Evolutionary conservation across 495 filamentous ascomycete species (phyloP).

Genomic region (Penicillium arizonense): DNA sequence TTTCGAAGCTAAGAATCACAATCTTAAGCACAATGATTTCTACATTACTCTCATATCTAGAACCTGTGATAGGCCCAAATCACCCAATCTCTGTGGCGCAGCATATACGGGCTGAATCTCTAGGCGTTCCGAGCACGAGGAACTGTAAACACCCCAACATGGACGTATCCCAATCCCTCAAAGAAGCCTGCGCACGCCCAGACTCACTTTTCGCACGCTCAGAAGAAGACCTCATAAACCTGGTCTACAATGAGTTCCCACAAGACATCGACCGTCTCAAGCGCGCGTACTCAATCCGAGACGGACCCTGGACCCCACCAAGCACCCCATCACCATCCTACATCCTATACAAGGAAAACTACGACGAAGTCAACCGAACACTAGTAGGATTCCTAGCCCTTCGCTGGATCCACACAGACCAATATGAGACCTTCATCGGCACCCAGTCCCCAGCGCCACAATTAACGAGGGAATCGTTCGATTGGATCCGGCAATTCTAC

Average conservation of each 20-base stretch:
- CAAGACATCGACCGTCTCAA: slow-evolving; percentile 16
- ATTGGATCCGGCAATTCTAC: slow-evolving; percentile 20
- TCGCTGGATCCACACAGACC: slow-evolving; percentile 14
- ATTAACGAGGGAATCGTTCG: slow-evolving; percentile 18
- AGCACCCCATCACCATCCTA: slow-evolving; percentile 9
- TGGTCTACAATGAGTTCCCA: slow-evolving; percentile 12
- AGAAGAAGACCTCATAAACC: slow-evolving; percentile 4
- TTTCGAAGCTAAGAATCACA: background rate
- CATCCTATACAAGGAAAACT: slow-evolving; percentile 15
- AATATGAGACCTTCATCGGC: slow-evolving; percentile 15
- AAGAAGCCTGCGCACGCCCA: slow-evolving; percentile 8
- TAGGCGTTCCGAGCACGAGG: background rate
- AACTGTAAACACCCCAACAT: background rate
- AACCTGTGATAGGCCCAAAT: background rate
- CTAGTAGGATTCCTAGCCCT: slow-evolving; percentile 17
- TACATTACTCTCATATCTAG: background rate
- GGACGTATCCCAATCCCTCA: background rate
- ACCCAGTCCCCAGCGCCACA: slow-evolving; percentile 6
- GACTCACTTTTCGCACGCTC: slow-evolving; percentile 6
- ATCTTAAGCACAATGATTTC: background rate
- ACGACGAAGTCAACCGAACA: slow-evolving; percentile 19
- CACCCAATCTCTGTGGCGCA: no score
- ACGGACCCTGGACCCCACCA: background rate
- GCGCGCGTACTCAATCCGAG: slow-evolving; percentile 20
- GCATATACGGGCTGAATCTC: no score